Conservation (phyloP, 345 rosid species). For the Populus alba region DNA sequence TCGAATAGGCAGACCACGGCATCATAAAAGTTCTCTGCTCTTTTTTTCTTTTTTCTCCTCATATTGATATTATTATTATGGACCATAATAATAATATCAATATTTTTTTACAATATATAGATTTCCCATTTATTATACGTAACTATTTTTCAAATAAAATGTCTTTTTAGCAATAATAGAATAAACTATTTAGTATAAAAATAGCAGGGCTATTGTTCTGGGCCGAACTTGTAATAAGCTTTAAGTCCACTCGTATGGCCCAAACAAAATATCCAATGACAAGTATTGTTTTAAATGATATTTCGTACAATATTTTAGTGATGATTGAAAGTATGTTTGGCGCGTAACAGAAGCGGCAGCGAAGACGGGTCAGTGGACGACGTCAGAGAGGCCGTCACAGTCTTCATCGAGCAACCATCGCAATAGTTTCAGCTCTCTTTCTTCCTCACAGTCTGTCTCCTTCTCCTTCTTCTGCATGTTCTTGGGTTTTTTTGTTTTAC, state of each 20-base stretch:
- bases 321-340: constrained; percentile 10
- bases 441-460: constrained; percentile 66
- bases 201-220: background rate
- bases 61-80: too few relatives aligned
- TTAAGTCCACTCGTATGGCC: background rate
- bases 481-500: background rate
- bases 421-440: constrained; percentile 62
- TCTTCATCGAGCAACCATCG: constrained; percentile 52
- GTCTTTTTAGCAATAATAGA: too few relatives aligned
- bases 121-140: background rate
- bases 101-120: background rate
- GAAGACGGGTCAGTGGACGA: constrained; percentile 49
- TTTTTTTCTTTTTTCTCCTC: too few relatives aligned
- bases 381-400: constrained; percentile 51
- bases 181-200: too few relatives aligned
- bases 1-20: background rate
- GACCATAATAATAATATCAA: too few relatives aligned
- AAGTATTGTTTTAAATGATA: background rate
- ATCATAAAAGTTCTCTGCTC: too few relatives aligned
- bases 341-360: constrained; percentile 38
- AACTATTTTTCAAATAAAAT: too few relatives aligned
- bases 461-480: background rate
- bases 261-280: background rate
- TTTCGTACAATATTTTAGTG: background rate
- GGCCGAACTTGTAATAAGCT: background rate